Percentiles rank a stretch among this genome's conserved stretches.
phyloP scores from a whole-genome alignment of 208 protist species.

The Leishmania mexicana region DNA sequence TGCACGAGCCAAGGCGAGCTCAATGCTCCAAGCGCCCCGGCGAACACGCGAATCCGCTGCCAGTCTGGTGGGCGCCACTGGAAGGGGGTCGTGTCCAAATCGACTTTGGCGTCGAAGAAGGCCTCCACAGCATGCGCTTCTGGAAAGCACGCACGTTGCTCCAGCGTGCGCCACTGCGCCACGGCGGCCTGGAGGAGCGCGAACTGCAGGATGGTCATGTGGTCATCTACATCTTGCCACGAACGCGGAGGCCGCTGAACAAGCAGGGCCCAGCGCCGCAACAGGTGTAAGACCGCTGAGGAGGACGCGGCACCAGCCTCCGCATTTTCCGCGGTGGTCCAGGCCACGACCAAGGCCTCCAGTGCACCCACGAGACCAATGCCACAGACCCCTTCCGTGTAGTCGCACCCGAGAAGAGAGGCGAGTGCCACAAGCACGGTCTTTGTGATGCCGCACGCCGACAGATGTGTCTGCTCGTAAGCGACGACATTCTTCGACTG shows the following conservation, averaged over 20 bases:
- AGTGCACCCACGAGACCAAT: slow-evolving; percentile 81
- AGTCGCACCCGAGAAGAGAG: slow-evolving; percentile 95
- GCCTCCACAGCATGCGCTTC: slow-evolving; percentile 40
- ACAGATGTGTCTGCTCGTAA: slow-evolving; percentile 63
- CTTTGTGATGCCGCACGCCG: slow-evolving; percentile 78
- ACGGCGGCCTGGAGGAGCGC: slow-evolving; percentile 27
- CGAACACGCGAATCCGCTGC: slow-evolving; percentile 60
- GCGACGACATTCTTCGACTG: slow-evolving; percentile 63
- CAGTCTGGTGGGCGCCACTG: slow-evolving; percentile 52
- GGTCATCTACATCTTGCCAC: slow-evolving; percentile 47
- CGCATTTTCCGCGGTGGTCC: slow-evolving; percentile 23
- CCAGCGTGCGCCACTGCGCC: slow-evolving; percentile 48
- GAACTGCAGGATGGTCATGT: slow-evolving; percentile 54
- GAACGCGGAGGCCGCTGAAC: slow-evolving; percentile 26
- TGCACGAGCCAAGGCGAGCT: slow-evolving; percentile 49
- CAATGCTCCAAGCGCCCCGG: slow-evolving; percentile 56
- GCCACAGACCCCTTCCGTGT: slow-evolving; percentile 91
- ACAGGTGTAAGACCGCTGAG: slow-evolving; percentile 35
- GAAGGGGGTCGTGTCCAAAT: slow-evolving; percentile 53
- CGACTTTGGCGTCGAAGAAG: slow-evolving; percentile 67
- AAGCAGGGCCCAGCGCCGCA: slow-evolving; percentile 48
- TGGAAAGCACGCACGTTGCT: slow-evolving; percentile 46
- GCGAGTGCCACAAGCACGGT: slow-evolving; percentile 88
- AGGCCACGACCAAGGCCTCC: slow-evolving; percentile 56
- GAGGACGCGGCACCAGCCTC: slow-evolving; percentile 9